Conservation (phyloP, 768 basidiomycete genomes). For the Tricholomella constricta region DNA sequence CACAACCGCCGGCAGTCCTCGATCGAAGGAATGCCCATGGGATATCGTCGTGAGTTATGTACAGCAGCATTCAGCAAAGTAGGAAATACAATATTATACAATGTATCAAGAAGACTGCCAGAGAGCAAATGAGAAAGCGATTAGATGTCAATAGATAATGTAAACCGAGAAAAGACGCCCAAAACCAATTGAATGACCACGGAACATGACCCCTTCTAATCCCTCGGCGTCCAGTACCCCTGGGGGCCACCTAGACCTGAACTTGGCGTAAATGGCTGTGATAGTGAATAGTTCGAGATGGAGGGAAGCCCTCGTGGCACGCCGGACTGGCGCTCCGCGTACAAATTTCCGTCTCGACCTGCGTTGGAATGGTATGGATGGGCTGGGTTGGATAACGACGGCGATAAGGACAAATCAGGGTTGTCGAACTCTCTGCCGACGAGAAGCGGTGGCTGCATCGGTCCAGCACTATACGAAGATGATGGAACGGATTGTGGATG, state of each 20-base stretch:
- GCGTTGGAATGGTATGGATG: constrained; percentile 21
- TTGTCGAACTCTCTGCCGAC: constrained; percentile 22
- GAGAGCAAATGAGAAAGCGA: constrained; percentile 3
- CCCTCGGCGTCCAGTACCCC: constrained; percentile 22
- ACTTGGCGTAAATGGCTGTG: constrained; percentile 15
- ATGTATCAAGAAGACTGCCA: neutral
- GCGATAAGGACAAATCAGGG: constrained; percentile 24
- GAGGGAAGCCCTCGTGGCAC: constrained; percentile 18
- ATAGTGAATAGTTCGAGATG: constrained; percentile 21
- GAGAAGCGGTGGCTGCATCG: constrained; percentile 25
- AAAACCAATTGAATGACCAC: neutral
- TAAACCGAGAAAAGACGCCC: neutral
- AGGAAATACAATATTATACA: constrained; percentile 10
- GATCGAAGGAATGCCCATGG: constrained; percentile 2
- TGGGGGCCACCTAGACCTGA: constrained; percentile 11
- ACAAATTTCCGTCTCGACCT: constrained; percentile 20
- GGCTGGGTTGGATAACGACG: constrained; percentile 28
- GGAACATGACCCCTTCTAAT: constrained; percentile 6
- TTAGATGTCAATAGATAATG: constrained; percentile 2
- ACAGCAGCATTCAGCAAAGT: neutral
- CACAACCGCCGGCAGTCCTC: constrained; percentile 10
- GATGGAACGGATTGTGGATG: constrained; percentile 20
- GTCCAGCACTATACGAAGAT: constrained; percentile 26
- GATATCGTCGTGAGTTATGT: neutral
- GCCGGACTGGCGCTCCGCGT: constrained; percentile 18